A percentile compares a stretch with the other conserved stretches of the same genome.
Conservation (phyloP, 2,329 filamentous ascomycete genomes). For the Emergomyces africanus region DNA sequence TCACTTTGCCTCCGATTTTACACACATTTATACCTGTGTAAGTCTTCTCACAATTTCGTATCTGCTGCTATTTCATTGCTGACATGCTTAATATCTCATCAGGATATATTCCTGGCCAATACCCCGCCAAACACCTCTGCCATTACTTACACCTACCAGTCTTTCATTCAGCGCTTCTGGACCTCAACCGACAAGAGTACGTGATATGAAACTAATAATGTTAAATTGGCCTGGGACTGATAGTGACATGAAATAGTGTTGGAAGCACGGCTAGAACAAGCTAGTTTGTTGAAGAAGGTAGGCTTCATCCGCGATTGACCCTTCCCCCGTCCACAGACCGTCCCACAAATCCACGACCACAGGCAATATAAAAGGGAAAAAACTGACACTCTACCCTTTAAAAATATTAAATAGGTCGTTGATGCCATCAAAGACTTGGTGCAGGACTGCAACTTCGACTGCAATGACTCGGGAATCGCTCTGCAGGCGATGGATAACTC, state of each 20-base stretch:
- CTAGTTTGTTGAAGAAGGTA: conserved; percentile 89
- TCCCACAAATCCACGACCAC: not conserved
- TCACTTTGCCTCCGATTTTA: not conserved
- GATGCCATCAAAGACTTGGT: conserved; percentile 99
- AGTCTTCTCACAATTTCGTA: not conserved
- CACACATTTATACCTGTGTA: not conserved
- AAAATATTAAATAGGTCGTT: conserved; percentile 53
- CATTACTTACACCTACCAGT: not conserved
- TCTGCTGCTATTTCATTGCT: not conserved
- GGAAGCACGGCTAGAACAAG: conserved; percentile 95
- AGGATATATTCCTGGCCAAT: not conserved
- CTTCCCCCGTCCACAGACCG: not conserved
- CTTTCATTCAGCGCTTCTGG: not conserved
- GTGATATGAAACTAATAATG: conserved; percentile 6
- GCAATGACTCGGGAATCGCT: conserved; percentile 97
- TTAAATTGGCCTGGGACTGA: not conserved
- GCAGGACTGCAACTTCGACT: conserved; percentile 99
- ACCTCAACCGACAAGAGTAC: conserved; percentile 17
- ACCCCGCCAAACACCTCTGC: not conserved
- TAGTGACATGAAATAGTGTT: conserved; percentile 50
- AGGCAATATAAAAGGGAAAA: not conserved
- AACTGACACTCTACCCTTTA: conserved; percentile 6
- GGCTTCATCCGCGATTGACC: too few species aligned
- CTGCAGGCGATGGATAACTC: conserved; percentile 99
- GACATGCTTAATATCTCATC: not conserved